Base-by-base conservation (phyloP, 2,329 filamentous ascomycete species). In the Periconia sp. region DNA sequence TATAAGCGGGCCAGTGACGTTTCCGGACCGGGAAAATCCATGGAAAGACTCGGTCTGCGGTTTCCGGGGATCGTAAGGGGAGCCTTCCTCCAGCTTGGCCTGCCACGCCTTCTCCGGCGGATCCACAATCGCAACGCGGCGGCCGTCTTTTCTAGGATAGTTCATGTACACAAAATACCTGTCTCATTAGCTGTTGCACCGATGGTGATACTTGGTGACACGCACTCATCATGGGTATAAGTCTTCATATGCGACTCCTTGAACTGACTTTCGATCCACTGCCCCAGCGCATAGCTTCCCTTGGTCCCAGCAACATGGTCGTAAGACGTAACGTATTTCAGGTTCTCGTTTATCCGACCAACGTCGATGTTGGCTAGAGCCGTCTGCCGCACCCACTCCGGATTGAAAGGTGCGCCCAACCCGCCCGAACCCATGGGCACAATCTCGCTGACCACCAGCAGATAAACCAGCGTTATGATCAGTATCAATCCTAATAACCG, bases 261-360 rank as follows among this genome's bases (percentile, higher is more conserved):
- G 74, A 97, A 96, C 71, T 88, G 83, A 65, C 85, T 86, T 73
- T 92, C 83, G 50, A 97, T 85, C 79, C 92, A 95, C 77, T 91
- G 84, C 8, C 91, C 93, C 50, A 96, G 81, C 44, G 88, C 90
- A 65, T 88, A 92, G 76, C 95, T 93, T 45, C 94, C 94, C 76
- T 96, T 88, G 2, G 92, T 96, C n/a, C 94, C 94, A 2, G 91
- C 94, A 57, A 97, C 82, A 73, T 97, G 94, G 57, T 94, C 90
- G 70, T 90, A 96, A 52, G 83, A 84, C 5, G 91, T 93, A 58
- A 93, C 85, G 67, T 92, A 89, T 65, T 84, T 79, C 55, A 96
- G 76, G 53, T 90, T 89, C 41, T 90, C 86, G 58, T 85, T 83
- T 70, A 81, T 80, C 46, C 72, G 64, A 54, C 81, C 80, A 50